Conservation (phyloP, 2,329 filamentous ascomycete genomes). For the Colletotrichum zoysiae region DNA sequence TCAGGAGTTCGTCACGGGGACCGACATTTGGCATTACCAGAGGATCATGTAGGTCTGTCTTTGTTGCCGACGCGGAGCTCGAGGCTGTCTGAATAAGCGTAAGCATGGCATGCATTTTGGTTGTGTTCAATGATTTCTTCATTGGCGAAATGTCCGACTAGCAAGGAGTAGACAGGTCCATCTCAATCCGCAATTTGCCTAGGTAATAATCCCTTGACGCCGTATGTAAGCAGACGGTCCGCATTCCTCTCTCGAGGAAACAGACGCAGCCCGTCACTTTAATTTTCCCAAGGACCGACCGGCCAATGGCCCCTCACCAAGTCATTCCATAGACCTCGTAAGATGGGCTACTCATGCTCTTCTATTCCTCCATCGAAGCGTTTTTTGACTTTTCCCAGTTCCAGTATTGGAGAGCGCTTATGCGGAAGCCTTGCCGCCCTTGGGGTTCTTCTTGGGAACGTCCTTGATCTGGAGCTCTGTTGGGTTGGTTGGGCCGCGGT, state of each 20-base stretch:
- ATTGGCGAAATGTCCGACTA: slow-evolving; percentile 46
- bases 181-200: slow-evolving; percentile 59
- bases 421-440: slow-evolving; percentile 54
- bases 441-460: slow-evolving; percentile 67
- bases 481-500: slow-evolving; percentile 8
- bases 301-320: slow-evolving; percentile 21
- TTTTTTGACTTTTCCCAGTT: slow-evolving; percentile 24
- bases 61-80: neutral
- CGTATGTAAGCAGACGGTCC: slow-evolving; percentile 50
- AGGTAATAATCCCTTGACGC: slow-evolving; percentile 66
- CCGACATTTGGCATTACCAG: slow-evolving; percentile 50
- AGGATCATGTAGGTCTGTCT: slow-evolving; percentile 45
- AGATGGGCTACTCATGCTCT: slow-evolving; percentile 38
- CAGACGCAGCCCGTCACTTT: neutral
- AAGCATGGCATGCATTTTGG: slow-evolving; percentile 36
- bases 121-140: slow-evolving; percentile 41
- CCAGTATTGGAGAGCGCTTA: slow-evolving; percentile 44
- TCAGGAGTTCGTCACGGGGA: slow-evolving; percentile 42
- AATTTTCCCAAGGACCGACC: slow-evolving; percentile 33
- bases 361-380: slow-evolving; percentile 38
- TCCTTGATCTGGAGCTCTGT: slow-evolving; percentile 66
- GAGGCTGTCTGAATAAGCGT: neutral
- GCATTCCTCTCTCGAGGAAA: slow-evolving; percentile 17
- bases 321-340: slow-evolving; percentile 37
- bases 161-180: slow-evolving; percentile 31